A percentile compares a stretch with the other conserved stretches of the same genome.
Conservation (phyloP, 139 green algal species). For the Pseudopediastrum boryanum region DNA sequence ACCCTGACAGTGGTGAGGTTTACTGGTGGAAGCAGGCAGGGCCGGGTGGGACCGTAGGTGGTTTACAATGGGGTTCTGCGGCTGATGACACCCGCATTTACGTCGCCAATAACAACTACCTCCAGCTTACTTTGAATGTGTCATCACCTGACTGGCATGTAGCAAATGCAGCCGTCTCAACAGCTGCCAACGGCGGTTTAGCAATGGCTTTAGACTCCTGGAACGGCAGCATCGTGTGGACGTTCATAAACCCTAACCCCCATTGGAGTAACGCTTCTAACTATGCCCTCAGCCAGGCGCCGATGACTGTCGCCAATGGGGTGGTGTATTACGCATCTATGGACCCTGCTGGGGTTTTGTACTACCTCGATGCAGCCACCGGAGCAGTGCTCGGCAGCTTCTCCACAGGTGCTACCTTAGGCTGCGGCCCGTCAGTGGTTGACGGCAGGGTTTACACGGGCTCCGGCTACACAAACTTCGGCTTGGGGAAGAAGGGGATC, state of each 20-base stretch:
- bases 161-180: background rate
- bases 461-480: background rate
- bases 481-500: background rate
- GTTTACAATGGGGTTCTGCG: background rate
- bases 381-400: conserved; percentile 3
- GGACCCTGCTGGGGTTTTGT: background rate
- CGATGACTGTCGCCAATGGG: conserved; percentile 18
- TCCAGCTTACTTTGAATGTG: too few relatives aligned
- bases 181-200: background rate
- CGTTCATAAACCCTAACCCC: background rate
- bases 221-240: conserved; percentile 6
- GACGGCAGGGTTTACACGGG: background rate
- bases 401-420: background rate
- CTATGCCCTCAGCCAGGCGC: conserved; percentile 1
- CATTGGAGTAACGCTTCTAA: background rate
- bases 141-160: too few relatives aligned
- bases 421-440: conserved; percentile 9
- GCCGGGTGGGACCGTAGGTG: background rate
- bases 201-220: background rate
- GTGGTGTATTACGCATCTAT: conserved; percentile 20
- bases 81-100: background rate
- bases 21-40: conserved; percentile 3
- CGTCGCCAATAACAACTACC: background rate
- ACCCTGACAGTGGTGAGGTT: background rate
- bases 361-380: conserved; percentile 5